phyloP scores from a whole-genome alignment of 352 stramenopile species.

The Peronospora farinosa region DNA sequence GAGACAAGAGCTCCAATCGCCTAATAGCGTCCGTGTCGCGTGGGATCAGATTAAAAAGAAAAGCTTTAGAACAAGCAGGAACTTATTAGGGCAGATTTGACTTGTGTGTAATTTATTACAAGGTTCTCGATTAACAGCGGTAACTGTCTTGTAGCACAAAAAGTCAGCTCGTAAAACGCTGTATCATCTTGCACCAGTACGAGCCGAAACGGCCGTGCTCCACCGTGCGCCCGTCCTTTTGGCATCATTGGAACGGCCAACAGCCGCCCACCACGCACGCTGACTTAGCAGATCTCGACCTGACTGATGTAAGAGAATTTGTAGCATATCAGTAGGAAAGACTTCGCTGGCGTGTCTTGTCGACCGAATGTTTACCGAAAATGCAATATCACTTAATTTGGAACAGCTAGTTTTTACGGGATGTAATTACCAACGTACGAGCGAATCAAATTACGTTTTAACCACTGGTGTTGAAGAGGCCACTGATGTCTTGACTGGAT shows the following conservation, averaged over 20 bases:
- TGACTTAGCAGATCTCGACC: not conserved
- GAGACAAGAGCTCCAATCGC: constrained; percentile 10
- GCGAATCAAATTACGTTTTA: constrained; percentile 10
- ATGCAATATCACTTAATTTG: too few relatives aligned
- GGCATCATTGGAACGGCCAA: constrained; percentile 8
- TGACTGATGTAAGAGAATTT: not conserved
- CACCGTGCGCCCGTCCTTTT: constrained; percentile 6
- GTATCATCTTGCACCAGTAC: constrained; percentile 24
- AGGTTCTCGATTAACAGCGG: not conserved
- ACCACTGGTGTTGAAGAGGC: constrained; percentile 20
- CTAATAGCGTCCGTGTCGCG: constrained; percentile 19
- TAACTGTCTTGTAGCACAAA: not conserved
- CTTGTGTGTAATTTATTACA: not conserved
- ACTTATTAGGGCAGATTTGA: not conserved
- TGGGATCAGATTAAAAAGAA: not conserved
- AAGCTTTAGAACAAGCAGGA: too few relatives aligned
- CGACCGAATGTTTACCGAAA: too few relatives aligned
- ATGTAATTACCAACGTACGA: constrained; percentile 14
- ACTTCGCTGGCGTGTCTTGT: too few relatives aligned
- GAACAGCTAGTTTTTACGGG: constrained; percentile 9
- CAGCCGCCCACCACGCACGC: not conserved
- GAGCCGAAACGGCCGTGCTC: constrained; percentile 14
- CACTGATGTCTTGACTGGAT: not conserved
- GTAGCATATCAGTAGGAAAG: not conserved
- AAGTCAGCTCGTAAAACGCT: constrained; percentile 15